phyloP scores from a whole-genome alignment of 306 rosid genomes.

The Canavalia gladiata region DNA sequence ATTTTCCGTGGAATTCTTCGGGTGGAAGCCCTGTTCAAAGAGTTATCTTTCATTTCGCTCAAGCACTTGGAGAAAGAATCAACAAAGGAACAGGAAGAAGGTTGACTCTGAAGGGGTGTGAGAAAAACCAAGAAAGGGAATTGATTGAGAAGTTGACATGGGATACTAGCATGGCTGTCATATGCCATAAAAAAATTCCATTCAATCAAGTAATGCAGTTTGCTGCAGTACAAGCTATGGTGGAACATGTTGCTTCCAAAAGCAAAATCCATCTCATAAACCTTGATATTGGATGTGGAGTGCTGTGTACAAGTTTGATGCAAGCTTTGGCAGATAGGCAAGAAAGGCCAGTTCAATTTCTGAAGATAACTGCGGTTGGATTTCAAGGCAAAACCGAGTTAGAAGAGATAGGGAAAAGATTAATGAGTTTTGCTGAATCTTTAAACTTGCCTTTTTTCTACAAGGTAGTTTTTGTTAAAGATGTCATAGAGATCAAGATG shows the following conservation, averaged over 20 bases:
- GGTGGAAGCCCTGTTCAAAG: slow-evolving; percentile 55
- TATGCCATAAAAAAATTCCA: slow-evolving; percentile 54
- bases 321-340: slow-evolving; percentile 61
- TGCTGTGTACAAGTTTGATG: slow-evolving; percentile 63
- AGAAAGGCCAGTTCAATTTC: slow-evolving; percentile 55
- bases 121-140: neutral
- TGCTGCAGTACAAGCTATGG: slow-evolving; percentile 59
- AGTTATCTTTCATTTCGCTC: slow-evolving; percentile 55
- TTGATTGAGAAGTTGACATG: neutral
- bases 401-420: slow-evolving; percentile 57
- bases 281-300: slow-evolving; percentile 65
- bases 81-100: slow-evolving; percentile 57
- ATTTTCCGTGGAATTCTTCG: slow-evolving; percentile 54
- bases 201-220: slow-evolving; percentile 58
- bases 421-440: slow-evolving; percentile 59
- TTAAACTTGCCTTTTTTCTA: slow-evolving; percentile 66
- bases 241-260: slow-evolving; percentile 57
- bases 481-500: slow-evolving; percentile 57
- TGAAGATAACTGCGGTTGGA: slow-evolving; percentile 70
- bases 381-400: slow-evolving; percentile 10
- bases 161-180: slow-evolving; percentile 20
- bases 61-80: slow-evolving; percentile 65
- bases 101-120: neutral
- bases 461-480: slow-evolving; percentile 48
- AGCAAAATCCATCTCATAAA: slow-evolving; percentile 66